Base-by-base conservation (phyloP, 2,329 filamentous ascomycete species). In the Alternaria ethzedia region DNA sequence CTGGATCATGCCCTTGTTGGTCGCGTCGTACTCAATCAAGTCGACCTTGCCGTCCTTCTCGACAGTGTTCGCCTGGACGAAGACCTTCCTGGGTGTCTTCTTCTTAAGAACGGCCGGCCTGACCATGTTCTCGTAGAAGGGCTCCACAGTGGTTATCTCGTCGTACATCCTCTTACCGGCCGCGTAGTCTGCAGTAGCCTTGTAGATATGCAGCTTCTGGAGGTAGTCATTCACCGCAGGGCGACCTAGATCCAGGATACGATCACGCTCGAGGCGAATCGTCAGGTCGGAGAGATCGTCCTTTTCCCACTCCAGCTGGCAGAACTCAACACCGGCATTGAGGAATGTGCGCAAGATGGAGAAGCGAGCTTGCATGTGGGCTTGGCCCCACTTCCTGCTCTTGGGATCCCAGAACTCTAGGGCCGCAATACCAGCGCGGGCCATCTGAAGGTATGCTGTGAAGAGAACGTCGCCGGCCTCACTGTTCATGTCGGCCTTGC, bases 331-430 rank as follows among this genome's bases (percentile, higher is more conserved):
- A n/a, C 91, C 93, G 1, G 94, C 94, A 70, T 91, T 87, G 17
- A 97, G 86, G 86, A 97, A 94, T 72, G 89, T 94, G 58, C 88
- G 89, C 44, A 97, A 83, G 73, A 97, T 97, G 55, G 91, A 92
- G 82, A 94, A 97, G 11, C 94, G 91, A 21, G 94, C 94, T 81
- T 97, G 93, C 82, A 93, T 96, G 78, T 97, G 94, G 20, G 74
- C 73, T 68, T 97, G 94, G 9, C 94, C 94, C 94, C 94, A 97
- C 83, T 97, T 97, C 69, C 89, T 86, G 72, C 87, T 90, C 83
- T 94, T 94, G 6, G 94, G 94, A 75, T 97, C 94, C 94, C 94
- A 98, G 85, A 96, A 93, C 78, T 98, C 95, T 21, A 98, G 86
- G 1, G 94, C 91, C 6, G 90, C 88, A 47, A 99, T 85, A 64